A percentile compares a stretch with the other conserved stretches of the same genome.
phyloP scores from a whole-genome alignment of 177 flowering plant genomes.

The Vitis hybrid region DNA sequence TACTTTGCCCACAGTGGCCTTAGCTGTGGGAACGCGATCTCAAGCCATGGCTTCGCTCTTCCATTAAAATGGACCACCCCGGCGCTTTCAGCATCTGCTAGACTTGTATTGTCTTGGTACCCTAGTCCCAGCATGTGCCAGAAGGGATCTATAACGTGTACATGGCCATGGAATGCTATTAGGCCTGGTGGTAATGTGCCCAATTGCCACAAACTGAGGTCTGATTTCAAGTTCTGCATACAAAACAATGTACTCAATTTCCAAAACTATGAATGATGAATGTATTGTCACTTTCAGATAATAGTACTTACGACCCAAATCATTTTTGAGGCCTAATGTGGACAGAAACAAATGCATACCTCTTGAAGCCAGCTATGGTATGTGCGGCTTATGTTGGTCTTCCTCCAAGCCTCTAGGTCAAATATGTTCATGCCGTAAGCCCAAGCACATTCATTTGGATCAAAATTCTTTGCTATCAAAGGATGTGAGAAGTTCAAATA shows the following conservation, averaged over 20 bases:
- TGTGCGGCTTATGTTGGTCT: constrained; percentile 71
- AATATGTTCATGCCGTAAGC: constrained; percentile 98
- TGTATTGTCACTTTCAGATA: background rate
- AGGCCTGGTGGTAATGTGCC: constrained; percentile 96
- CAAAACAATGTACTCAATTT: background rate
- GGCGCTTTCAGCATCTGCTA: constrained; percentile 68
- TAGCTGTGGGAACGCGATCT: constrained; percentile 84
- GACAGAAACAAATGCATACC: constrained; percentile 31
- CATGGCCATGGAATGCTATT: constrained; percentile 92
- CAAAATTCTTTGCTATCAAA: constrained; percentile 56
- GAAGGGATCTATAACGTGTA: constrained; percentile 71
- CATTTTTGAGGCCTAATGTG: no score
- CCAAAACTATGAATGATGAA: no score
- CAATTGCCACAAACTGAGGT: constrained; percentile 89
- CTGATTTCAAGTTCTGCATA: constrained; percentile 89
- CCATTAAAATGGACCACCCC: constrained; percentile 96
- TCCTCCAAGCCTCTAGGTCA: constrained; percentile 88
- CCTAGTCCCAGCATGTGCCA: constrained; percentile 99
- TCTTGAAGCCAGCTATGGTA: constrained; percentile 79
- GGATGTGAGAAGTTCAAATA: constrained; percentile 94
- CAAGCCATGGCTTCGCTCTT: constrained; percentile 97
- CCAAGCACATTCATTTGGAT: constrained; percentile 93
- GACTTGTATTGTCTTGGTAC: constrained; percentile 81
- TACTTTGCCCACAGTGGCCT: constrained; percentile 81
- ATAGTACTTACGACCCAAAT: no score